Conservation (phyloP, 116 monocot species). For the Phalaenopsis hybrid region DNA sequence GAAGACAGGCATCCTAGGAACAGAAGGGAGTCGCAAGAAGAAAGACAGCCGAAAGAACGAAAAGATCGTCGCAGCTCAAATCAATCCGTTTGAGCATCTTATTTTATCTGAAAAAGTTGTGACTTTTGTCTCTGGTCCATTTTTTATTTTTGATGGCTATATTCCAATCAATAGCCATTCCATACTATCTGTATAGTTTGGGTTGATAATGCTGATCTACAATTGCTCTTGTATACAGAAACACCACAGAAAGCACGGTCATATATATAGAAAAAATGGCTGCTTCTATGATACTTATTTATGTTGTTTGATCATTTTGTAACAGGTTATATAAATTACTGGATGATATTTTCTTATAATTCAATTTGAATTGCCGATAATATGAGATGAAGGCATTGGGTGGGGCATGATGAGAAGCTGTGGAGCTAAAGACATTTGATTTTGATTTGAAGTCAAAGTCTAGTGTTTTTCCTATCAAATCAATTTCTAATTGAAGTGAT, state of each 20-base stretch:
- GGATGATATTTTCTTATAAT: too few relatives aligned
- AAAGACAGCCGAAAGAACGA: not conserved
- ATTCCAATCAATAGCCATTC: not conserved
- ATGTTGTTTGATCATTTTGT: not conserved
- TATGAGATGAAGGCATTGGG: too few relatives aligned
- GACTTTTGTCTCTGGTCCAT: not conserved
- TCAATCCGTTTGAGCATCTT: not conserved
- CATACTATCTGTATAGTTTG: not conserved
- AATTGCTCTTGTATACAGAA: not conserved
- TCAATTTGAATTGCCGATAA: too few relatives aligned
- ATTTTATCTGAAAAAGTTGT: not conserved
- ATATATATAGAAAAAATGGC: not conserved
- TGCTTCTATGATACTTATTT: not conserved
- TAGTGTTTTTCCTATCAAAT: too few relatives aligned
- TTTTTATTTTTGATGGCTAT: not conserved
- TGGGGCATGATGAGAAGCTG: too few relatives aligned
- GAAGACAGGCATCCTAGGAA: not conserved
- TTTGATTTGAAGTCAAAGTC: too few relatives aligned
- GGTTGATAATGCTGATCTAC: not conserved
- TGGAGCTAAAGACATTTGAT: too few relatives aligned
- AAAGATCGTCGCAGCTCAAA: constrained; percentile 5
- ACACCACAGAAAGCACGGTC: not conserved
- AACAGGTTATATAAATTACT: too few relatives aligned
- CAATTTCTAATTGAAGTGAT: too few relatives aligned
- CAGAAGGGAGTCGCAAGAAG: not conserved